These are phyloP conservation scores for Caryopteris hybrid DNA, from an alignment of 305 asterid genomes.

Conservation along the genomic window DNA sequence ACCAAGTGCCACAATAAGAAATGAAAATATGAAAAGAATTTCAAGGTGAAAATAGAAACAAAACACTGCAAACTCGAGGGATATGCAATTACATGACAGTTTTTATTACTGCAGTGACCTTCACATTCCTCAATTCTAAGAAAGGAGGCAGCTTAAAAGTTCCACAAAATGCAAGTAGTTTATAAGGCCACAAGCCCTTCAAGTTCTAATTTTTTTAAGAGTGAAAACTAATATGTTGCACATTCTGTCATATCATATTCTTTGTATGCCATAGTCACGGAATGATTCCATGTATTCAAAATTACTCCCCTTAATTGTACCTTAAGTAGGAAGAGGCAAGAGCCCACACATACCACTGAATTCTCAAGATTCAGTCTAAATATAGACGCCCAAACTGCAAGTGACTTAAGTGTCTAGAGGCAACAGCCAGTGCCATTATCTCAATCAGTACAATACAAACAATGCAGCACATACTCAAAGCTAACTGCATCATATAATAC, in stretches of 20 bases:
- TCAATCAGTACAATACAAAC: background rate
- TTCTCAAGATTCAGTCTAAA: background rate
- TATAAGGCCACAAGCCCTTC: background rate
- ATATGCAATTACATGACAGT: background rate
- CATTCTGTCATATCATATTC: background rate
- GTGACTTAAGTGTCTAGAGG: background rate
- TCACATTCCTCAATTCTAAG: background rate
- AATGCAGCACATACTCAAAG: background rate
- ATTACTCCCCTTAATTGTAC: background rate
- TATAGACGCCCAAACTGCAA: background rate
- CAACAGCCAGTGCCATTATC: background rate
- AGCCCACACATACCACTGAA: background rate
- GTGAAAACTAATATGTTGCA: conserved; percentile 1
- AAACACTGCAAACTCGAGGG: background rate
- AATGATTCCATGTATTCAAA: background rate
- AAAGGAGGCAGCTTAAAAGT: background rate
- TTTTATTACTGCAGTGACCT: background rate
- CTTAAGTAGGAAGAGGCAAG: background rate
- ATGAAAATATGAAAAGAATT: background rate
- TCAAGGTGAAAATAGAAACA: background rate
- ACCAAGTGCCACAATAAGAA: background rate
- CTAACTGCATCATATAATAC: background rate
- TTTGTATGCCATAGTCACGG: background rate
- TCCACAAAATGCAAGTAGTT: background rate
- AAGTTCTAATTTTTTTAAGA: background rate